Conservation (phyloP, 306 rosid genomes). For the Cotoneaster glaucophyllus region DNA sequence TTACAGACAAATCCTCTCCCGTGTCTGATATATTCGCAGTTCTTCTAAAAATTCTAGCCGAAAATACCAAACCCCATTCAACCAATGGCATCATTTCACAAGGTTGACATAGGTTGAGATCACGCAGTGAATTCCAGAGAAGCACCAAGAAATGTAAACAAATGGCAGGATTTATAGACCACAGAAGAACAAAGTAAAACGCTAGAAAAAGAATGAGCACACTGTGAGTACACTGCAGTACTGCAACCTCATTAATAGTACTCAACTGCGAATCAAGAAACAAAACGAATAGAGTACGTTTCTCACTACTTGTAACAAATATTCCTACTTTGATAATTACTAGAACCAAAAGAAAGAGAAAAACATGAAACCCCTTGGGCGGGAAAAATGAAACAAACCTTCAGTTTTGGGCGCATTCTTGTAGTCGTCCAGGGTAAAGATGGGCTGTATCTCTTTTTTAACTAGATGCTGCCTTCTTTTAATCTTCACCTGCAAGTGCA, state of each 20-base stretch:
- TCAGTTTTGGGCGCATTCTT: conserved; percentile 49
- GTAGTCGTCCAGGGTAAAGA: conserved; percentile 47
- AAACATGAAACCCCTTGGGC: neutral
- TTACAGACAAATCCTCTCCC: neutral
- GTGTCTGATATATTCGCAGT: neutral
- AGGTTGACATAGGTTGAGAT: too few relatives aligned
- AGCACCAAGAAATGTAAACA: neutral
- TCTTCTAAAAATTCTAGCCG: neutral
- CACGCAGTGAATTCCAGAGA: too few relatives aligned
- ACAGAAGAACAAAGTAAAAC: neutral
- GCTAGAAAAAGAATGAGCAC: neutral
- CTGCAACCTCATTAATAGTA: neutral
- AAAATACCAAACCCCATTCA: neutral
- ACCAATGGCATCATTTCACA: neutral
- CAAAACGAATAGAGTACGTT: neutral
- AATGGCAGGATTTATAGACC: neutral
- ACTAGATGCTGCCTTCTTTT: conserved; percentile 51
- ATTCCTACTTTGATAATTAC: neutral
- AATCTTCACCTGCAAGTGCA: conserved; percentile 42
- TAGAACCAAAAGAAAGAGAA: neutral
- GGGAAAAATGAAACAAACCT: conserved; percentile 26
- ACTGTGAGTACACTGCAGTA: neutral
- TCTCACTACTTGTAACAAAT: neutral
- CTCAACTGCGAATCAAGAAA: neutral
- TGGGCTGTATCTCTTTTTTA: conserved; percentile 47